Base-by-base conservation (phyloP, 495 filamentous ascomycete genomes). In the Massariosphaeria phaeospora region DNA sequence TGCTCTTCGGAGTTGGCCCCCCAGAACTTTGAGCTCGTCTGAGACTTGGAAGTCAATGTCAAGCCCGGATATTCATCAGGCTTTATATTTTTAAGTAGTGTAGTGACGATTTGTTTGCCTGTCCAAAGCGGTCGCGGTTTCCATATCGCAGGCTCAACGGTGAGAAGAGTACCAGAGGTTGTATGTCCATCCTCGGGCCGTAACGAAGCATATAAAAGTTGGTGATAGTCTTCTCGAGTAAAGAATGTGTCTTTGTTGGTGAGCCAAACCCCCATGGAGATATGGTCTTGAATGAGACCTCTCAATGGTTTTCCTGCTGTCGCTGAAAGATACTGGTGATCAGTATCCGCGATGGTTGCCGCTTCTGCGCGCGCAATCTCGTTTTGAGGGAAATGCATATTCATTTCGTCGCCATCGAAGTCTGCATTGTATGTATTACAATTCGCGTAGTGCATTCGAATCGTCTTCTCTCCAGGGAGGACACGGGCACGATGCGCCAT, bases 361-460 rank as follows among this genome's bases (percentile, higher is more conserved):
- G 93, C 93, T 70, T 99, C 94, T 2, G 89, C 83, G 52, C 93
- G 79, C 21, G 91, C 94, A 65, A 96, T 75, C 67, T 96, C 94
- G 62, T 94, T 96, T 61, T 99, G 94, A 9, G 94, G 94, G 66
- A 99, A 96, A 69, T 99, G 94, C 93, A 99, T 95, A 69, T 99
- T 99, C 94, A 99, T 99, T 72, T 99, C 94, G 63, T 99, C 94
- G 68, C 94, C 94, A 68, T 99, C 94, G 70, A 97, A 99, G 79
- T 99, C 94, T n/a, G 94, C 94, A 62, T 99, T 99, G 77, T 99
- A 98, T 10, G 94, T 95, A 67, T 96, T 97, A 70, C 93, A 96
- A 69, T 99, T 99, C 52, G 94, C 91, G 71, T 99, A 99, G 74
- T 97, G 94, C 91, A 99, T 96, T 52, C 94, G 90, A 66, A 99